These are phyloP conservation scores for Pichia ethanolica DNA, from an alignment of 805 yeast genomes.

Conservation along the genomic window DNA sequence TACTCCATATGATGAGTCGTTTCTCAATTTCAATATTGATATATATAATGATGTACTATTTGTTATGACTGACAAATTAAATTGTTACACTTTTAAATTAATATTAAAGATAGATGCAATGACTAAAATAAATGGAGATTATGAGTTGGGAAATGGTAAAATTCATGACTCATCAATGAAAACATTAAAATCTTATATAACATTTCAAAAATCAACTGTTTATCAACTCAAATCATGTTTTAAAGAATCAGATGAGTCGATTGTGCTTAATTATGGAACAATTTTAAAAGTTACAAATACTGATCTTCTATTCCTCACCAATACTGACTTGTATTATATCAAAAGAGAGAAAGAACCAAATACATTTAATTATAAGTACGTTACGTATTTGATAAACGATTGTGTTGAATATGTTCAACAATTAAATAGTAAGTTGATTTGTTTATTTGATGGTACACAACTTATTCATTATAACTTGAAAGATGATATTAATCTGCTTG, in stretches of 20 bases:
- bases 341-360: conserved; percentile 13
- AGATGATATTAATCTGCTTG: conserved; percentile 17
- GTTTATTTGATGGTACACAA: conserved; percentile 29
- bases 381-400: conserved; percentile 18
- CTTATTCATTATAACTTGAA: conserved; percentile 25
- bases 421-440: conserved; percentile 19
- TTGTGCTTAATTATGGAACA: conserved; percentile 20
- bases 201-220: conserved; percentile 19
- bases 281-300: conserved; percentile 22
- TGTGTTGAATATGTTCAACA: conserved; percentile 28
- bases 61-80: conserved; percentile 26
- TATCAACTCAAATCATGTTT: conserved; percentile 25
- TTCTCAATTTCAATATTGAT: conserved; percentile 25
- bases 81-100: conserved; percentile 30
- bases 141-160: not conserved
- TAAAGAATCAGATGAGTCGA: conserved; percentile 15
- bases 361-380: conserved; percentile 15
- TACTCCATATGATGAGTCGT: conserved; percentile 20
- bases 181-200: conserved; percentile 5
- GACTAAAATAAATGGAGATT: conserved; percentile 1
- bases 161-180: conserved; percentile 1
- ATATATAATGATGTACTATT: conserved; percentile 21
- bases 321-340: conserved; percentile 24
- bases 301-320: conserved; percentile 25
- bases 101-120: conserved; percentile 1